Evolutionary conservation across 257 asterid species (phyloP), one percentile per base, ranked within the genome.

Genomic region (Plantago elongata): DNA sequence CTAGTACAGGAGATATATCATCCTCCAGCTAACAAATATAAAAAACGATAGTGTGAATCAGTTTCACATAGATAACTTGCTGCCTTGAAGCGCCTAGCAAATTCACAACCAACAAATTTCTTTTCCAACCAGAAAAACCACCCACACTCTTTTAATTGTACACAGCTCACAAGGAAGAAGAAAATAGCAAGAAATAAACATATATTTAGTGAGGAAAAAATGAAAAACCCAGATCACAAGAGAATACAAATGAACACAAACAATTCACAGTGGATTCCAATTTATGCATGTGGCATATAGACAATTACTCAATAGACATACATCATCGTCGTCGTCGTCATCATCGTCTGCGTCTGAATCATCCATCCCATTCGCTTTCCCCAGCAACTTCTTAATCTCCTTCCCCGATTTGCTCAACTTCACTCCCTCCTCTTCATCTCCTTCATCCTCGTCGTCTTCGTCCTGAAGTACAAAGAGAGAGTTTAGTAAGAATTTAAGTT

Each of bases 381-480:
- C 95, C 18, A 93, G 99, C 67, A 93, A 75, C 77, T 89, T 93
- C 74, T 89, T 84, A 84, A 93, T 74, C 84, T 93, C 99, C 75
- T 93, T 93, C 4, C 99, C 99, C 47, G 99, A 93, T 81, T 87
- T 89, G 83, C 97, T 93, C 69, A 93, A 61, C 46, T 34, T 34
- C 40, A 34, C 92, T 56, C 86, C 94, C 72, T 75, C 97, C 63
- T 89, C 94, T 66, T 82, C 99, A 29, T 75, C 97, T 45, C 72
- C 94, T 67, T 83, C 95, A 17, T 86, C 84, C 76, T 86, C 98
- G 58, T 91, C 98, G 37, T 89, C 99, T 0, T 93, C 99, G 72
- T 93, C 94, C 97, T 86, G 78, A 67, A 79, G 55, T 57, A 77
- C 44, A 58, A 59, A 50, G 58, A 51, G 40, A 13, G 34, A 16